Conservation (phyloP, 2,329 filamentous ascomycete genomes). For the Trichoderma atroviride region DNA sequence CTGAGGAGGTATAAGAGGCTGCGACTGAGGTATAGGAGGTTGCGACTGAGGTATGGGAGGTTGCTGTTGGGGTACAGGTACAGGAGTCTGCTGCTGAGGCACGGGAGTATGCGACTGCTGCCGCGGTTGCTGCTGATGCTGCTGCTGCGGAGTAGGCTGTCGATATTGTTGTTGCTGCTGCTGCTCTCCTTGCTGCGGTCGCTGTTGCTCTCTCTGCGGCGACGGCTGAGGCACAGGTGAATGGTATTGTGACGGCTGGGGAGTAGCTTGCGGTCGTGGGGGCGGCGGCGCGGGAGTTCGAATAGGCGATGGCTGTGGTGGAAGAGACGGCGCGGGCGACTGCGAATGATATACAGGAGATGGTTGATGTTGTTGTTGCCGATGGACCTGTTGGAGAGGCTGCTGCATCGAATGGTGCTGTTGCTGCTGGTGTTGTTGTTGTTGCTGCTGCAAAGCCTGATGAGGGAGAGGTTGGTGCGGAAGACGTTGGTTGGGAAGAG, state of each 20-base stretch:
- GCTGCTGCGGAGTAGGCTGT: conserved; percentile 28
- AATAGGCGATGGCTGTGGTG: conserved; percentile 22
- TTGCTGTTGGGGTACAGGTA: conserved; percentile 28
- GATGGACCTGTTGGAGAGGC: conserved; percentile 32
- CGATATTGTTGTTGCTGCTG: conserved; percentile 18
- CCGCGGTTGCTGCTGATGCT: conserved; percentile 29
- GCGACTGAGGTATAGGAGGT: conserved; percentile 5
- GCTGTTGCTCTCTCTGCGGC: conserved; percentile 16
- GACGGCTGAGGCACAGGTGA: conserved; percentile 14
- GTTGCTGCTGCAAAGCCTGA: conserved; percentile 40
- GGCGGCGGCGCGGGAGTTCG: conserved; percentile 28
- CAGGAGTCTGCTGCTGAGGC: conserved; percentile 33
- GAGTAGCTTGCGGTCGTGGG: conserved; percentile 29
- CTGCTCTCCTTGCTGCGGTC: conserved; percentile 11
- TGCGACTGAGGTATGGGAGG: not conserved
- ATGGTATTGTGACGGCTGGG: conserved; percentile 22
- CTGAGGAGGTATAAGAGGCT: conserved; percentile 6
- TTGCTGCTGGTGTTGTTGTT: conserved; percentile 33
- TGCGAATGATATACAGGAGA: conserved; percentile 34
- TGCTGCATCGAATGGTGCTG: conserved; percentile 27
- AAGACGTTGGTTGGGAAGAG: conserved; percentile 34
- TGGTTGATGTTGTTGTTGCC: conserved; percentile 37
- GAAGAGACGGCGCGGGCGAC: conserved; percentile 32
- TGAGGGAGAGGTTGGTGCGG: conserved; percentile 39
- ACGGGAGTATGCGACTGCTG: conserved; percentile 32